Evolutionary conservation across 345 rosid genomes (phyloP), one percentile per base, ranked within the genome.

Genomic region (Sonneratia alba): DNA sequence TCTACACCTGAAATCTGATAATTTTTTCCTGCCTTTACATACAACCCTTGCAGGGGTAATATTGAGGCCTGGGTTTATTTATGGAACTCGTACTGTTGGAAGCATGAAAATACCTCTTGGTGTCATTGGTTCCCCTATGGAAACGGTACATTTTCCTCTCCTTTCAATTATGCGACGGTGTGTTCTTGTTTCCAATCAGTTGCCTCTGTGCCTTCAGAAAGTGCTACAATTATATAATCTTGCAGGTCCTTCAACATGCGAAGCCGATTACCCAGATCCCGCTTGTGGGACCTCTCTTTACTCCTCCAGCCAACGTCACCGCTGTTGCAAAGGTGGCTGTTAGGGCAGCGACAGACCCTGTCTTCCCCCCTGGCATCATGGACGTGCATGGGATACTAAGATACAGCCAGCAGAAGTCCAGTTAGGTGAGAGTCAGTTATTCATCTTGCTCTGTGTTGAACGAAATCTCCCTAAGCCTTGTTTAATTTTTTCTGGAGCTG

Each of bases 51-150:
- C 88, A 92, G 99, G 98, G n/a, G 85, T 95, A 76, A 86, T 95
- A 69, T 77, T 90, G 82, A 87, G 97, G 79, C 99, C 99, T 27
- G 99, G 98, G 69, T 95, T 92, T 77, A 95, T 95, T 56, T 80
- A 92, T 59, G 99, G 99, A 73, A 90, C 97, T 72, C 98, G 97
- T 37, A 80, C 68, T 34, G 90, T 95, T 78, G 91, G 98, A 59
- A 85, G 83, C 75, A 16, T 89, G 86, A 92, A 89, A 79, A 56
- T 95, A 69, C 98, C 98, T 61, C 87, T 95, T 27, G 90, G 97
- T 47, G 80, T 89, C 7, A 73, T 95, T 77, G 99, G 98, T 63
- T 90, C 87, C 47, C 99, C 98, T 9, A 15, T 95, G 87, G 97
- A 92, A 83, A 89, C 83, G 97, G 99, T 92, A 87, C 45, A 42